Conservation (phyloP, 768 basidiomycete species). For the Auricularia auricula-judae region DNA sequence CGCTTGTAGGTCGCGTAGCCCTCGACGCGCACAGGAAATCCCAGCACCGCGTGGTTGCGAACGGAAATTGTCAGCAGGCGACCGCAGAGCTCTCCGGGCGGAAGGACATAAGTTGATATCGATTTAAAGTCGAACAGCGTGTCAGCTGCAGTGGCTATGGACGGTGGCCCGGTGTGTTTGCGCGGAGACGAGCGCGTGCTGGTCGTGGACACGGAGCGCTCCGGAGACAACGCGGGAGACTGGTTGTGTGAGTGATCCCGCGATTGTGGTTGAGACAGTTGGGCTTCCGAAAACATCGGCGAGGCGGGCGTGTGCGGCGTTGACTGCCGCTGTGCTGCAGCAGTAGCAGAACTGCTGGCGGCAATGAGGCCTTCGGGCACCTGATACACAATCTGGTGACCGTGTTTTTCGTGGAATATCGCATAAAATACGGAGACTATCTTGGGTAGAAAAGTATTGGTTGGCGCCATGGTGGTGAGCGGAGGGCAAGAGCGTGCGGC, state of each 20-base stretch:
- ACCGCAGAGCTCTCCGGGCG: conserved; percentile 73
- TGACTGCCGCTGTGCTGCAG: conserved; percentile 28
- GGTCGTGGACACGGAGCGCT: background rate
- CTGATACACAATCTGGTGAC: conserved; percentile 86
- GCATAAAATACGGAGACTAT: conserved; percentile 91
- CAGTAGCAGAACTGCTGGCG: conserved; percentile 21
- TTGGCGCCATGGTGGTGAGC: background rate
- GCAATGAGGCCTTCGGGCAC: conserved; percentile 85
- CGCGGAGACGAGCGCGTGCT: conserved; percentile 1
- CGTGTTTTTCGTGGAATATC: conserved; percentile 75
- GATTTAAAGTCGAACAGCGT: conserved; percentile 79
- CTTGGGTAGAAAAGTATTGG: conserved; percentile 58
- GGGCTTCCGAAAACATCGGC: background rate
- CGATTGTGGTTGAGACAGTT: background rate
- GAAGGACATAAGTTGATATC: conserved; percentile 91
- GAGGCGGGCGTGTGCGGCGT: conserved; percentile 6
- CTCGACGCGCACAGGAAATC: conserved; percentile 72
- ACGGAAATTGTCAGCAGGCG: conserved; percentile 82
- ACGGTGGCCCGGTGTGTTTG: background rate
- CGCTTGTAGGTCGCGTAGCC: conserved; percentile 60
- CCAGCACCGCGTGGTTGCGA: conserved; percentile 74
- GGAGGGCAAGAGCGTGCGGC: no score
- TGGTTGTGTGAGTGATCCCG: background rate
- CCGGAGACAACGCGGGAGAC: background rate
- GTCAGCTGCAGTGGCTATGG: conserved; percentile 14